A percentile compares a stretch with the other conserved stretches of the same genome.
Evolutionary conservation across 1,284 basidiomycete genomes (phyloP).

Genomic region (Omphalotus olearius): DNA sequence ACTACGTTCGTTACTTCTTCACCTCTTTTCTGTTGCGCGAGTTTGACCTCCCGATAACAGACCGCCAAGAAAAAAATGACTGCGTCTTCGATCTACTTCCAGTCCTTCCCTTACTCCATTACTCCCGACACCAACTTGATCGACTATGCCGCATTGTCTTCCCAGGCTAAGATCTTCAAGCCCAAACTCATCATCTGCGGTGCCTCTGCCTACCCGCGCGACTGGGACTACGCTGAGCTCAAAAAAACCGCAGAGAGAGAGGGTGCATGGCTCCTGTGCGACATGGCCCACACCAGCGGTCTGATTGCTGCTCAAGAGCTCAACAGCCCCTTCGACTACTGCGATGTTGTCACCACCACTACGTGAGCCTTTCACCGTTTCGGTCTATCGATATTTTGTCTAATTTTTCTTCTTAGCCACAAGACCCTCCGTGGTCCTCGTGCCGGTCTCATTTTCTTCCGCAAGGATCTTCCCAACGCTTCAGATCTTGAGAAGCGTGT

Average conservation of each 20-base stretch:
- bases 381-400: background rate
- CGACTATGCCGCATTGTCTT: slow-evolving; percentile 82
- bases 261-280: slow-evolving; percentile 90
- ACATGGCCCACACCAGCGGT: slow-evolving; percentile 98
- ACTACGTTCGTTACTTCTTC: slow-evolving; percentile 66
- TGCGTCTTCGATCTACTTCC: slow-evolving; percentile 99
- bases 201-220: slow-evolving; percentile 97
- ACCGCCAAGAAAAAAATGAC: slow-evolving; percentile 99
- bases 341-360: slow-evolving; percentile 96
- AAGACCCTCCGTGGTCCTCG: slow-evolving; percentile 99
- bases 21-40: slow-evolving; percentile 18
- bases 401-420: slow-evolving; percentile 52
- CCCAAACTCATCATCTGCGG: slow-evolving; percentile 96
- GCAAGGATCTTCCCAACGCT: slow-evolving; percentile 81
- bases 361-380: slow-evolving; percentile 52
- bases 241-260: slow-evolving; percentile 84
- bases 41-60: slow-evolving; percentile 35
- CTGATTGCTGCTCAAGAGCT: slow-evolving; percentile 93
- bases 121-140: slow-evolving; percentile 84
- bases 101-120: slow-evolving; percentile 95
- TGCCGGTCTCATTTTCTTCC: slow-evolving; percentile 98
- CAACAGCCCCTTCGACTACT: slow-evolving; percentile 93
- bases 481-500: slow-evolving; percentile 92
- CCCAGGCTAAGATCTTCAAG: slow-evolving; percentile 95
- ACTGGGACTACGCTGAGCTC: slow-evolving; percentile 92